Evolutionary conservation across 768 basidiomycete species (phyloP).

Genomic region (Auricularia auricula-judae): DNA sequence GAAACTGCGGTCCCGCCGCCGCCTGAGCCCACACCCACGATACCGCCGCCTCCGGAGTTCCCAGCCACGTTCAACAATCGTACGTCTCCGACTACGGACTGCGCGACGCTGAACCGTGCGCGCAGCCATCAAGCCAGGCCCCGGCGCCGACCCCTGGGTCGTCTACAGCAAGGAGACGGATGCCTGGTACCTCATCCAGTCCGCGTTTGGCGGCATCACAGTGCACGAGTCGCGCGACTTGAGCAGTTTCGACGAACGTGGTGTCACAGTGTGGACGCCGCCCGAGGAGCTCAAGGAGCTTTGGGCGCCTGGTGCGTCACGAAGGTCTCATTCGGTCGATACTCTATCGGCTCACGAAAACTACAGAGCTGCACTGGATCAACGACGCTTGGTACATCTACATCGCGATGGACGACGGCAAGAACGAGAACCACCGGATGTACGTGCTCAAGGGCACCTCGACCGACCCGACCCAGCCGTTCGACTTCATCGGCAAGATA

Average conservation of each 20-base stretch:
- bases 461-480: neutral
- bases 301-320: neutral
- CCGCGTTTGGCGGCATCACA: neutral
- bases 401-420: neutral
- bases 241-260: neutral
- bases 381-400: neutral
- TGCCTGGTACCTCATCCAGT: neutral
- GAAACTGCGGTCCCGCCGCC: neutral
- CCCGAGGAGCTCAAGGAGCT: neutral
- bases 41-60: neutral
- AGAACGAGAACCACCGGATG: neutral
- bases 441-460: conserved; percentile 1
- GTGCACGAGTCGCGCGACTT: neutral
- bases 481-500: neutral
- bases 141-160: neutral
- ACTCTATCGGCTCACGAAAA: neutral
- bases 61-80: neutral
- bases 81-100: neutral
- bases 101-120: neutral
- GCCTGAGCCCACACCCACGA: neutral
- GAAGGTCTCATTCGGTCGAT: neutral
- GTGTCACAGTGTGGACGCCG: neutral
- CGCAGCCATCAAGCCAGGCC: neutral
- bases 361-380: neutral
- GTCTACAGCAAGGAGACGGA: neutral